These are phyloP conservation scores for Trichophyton equinum DNA, from an alignment of 2,329 filamentous ascomycete genomes.

Conservation along the genomic window DNA sequence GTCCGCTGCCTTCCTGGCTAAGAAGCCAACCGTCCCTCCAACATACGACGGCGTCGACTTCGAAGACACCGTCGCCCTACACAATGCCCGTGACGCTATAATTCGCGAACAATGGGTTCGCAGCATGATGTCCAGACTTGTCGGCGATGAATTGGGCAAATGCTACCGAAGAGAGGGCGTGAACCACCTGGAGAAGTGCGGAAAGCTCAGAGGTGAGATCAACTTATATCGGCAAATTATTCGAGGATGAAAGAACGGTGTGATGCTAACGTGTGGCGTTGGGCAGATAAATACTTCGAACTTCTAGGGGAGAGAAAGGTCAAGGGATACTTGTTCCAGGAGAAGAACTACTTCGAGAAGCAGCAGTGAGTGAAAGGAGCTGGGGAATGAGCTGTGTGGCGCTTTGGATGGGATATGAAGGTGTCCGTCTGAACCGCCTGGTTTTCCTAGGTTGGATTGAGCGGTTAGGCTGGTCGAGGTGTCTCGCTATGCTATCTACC, in stretches of 20 bases:
- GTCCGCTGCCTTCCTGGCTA: slow-evolving; percentile 50
- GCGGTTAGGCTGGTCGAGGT: background rate
- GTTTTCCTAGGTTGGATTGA: background rate
- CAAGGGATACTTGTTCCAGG: slow-evolving; percentile 51
- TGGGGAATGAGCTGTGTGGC: background rate
- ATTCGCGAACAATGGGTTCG: slow-evolving; percentile 57
- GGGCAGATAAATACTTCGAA: slow-evolving; percentile 51
- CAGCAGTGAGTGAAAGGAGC: slow-evolving; percentile 16
- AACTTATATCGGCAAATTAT: background rate
- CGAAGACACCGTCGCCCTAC: slow-evolving; percentile 50
- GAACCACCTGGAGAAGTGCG: slow-evolving; percentile 57
- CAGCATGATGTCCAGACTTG: slow-evolving; percentile 55
- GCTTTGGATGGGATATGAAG: background rate
- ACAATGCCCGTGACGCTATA: slow-evolving; percentile 52
- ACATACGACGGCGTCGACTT: slow-evolving; percentile 57
- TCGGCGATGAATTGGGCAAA: slow-evolving; percentile 54
- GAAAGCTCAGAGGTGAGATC: slow-evolving; percentile 47
- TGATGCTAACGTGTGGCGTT: background rate
- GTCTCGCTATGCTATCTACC: background rate
- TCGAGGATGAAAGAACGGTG: background rate
- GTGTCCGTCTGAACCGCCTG: background rate
- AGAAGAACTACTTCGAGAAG: slow-evolving; percentile 48
- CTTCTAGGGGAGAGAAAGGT: slow-evolving; percentile 50
- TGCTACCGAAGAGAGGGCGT: slow-evolving; percentile 54
- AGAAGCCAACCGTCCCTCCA: slow-evolving; percentile 53